Conservation (phyloP, 306 rosid genomes). For the Cucurbita pepo region DNA sequence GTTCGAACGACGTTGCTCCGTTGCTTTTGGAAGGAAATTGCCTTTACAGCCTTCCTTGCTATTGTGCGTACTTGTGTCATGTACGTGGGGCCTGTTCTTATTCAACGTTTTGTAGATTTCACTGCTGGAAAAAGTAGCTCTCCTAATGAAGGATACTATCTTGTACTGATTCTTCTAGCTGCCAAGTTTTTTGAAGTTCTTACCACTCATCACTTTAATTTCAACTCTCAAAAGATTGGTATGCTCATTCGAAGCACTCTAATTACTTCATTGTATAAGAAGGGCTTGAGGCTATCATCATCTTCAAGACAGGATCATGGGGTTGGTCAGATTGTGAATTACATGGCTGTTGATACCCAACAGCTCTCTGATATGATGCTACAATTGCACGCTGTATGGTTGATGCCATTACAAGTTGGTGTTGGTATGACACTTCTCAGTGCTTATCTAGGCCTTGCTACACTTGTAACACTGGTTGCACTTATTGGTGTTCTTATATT, state of each 20-base stretch:
- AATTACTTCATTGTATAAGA: constrained; percentile 36
- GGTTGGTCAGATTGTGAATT: constrained; percentile 50
- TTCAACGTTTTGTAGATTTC: constrained; percentile 63
- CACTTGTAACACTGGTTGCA: constrained; percentile 33
- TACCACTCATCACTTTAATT: constrained; percentile 73
- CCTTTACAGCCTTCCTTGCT: constrained; percentile 71
- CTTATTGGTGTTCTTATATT: constrained; percentile 48
- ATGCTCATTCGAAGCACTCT: constrained; percentile 57
- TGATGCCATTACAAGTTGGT: constrained; percentile 68
- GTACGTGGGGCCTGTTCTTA: constrained; percentile 74
- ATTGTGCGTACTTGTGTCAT: constrained; percentile 42
- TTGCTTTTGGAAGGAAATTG: constrained; percentile 59
- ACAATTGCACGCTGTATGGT: constrained; percentile 70
- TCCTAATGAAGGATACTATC: constrained; percentile 48
- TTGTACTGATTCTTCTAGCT: constrained; percentile 53
- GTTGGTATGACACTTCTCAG: constrained; percentile 51
- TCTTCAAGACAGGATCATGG: constrained; percentile 24
- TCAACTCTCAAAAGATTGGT: constrained; percentile 66
- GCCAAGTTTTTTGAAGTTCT: constrained; percentile 61
- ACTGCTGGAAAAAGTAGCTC: constrained; percentile 71
- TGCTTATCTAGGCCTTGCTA: constrained; percentile 46
- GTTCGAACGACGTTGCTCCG: constrained; percentile 61
- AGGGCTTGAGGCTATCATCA: constrained; percentile 20
- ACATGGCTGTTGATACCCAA: constrained; percentile 68
- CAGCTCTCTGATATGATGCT: constrained; percentile 71